Percentiles rank a stretch among this genome's conserved stretches.
Evolutionary conservation across 2,329 filamentous ascomycete species (phyloP).

Genomic region (Aspergillus persii): DNA sequence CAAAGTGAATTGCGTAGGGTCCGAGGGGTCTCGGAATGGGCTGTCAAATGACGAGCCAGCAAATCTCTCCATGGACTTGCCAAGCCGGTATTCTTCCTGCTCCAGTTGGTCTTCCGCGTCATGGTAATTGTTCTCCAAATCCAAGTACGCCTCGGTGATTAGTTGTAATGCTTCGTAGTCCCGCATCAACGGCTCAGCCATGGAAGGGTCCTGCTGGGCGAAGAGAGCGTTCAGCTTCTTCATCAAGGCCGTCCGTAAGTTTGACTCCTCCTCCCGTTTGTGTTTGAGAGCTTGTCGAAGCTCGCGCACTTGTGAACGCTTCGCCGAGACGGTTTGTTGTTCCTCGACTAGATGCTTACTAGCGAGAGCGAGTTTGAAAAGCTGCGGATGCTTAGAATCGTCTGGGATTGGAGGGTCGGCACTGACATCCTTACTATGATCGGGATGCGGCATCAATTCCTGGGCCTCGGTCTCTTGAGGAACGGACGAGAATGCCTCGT

Average conservation of each 20-base stretch:
- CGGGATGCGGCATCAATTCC: not conserved
- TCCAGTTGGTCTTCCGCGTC: conserved; percentile 26
- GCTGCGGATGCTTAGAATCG: conserved; percentile 6
- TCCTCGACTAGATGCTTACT: conserved; percentile 10
- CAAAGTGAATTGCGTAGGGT: not conserved
- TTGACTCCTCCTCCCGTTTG: conserved; percentile 25
- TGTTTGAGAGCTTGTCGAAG: conserved; percentile 22
- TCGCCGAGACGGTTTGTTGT: conserved; percentile 16
- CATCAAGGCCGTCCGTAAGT: conserved; percentile 19
- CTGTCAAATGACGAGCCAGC: conserved; percentile 2
- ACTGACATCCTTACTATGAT: conserved; percentile 4
- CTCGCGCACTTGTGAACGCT: conserved; percentile 20
- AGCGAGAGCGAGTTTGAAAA: conserved; percentile 3
- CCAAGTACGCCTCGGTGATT: conserved; percentile 21
- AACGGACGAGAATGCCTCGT: not conserved
- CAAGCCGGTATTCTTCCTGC: conserved; percentile 25
- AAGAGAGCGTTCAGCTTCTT: conserved; percentile 22
- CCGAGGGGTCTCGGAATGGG: not conserved
- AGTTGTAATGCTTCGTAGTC: conserved; percentile 21
- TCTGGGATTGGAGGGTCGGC: not conserved
- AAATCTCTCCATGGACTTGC: conserved; percentile 18
- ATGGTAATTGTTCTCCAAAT: conserved; percentile 24
- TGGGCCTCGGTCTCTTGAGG: not conserved
- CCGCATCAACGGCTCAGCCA: conserved; percentile 5
- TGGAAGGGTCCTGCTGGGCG: conserved; percentile 4